phyloP scores from a whole-genome alignment of 2,329 filamentous ascomycete genomes.

The Trichoderma citrinoviride region DNA sequence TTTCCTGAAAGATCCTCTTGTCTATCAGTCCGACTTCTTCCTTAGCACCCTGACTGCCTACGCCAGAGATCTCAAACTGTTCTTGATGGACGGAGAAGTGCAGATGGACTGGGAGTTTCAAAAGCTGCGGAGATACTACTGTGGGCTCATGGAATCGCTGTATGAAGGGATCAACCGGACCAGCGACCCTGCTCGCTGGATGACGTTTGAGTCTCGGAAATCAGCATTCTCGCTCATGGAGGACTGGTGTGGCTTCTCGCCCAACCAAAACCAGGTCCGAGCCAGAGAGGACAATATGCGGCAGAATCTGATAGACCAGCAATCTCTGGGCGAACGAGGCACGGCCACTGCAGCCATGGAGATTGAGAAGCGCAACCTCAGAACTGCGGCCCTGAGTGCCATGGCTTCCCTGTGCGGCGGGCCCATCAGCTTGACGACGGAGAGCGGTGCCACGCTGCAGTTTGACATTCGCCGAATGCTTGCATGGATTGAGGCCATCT shows the following conservation, averaged over 20 bases:
- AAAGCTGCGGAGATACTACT: slow-evolving; percentile 87
- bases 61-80: slow-evolving; percentile 87
- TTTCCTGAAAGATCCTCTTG: slow-evolving; percentile 74
- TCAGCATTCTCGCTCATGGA: slow-evolving; percentile 97
- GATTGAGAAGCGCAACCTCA: slow-evolving; percentile 91
- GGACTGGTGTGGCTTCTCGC: slow-evolving; percentile 97
- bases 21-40: slow-evolving; percentile 87
- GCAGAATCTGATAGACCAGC: slow-evolving; percentile 77
- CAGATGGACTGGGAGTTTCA: slow-evolving; percentile 95
- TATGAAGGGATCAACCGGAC: slow-evolving; percentile 89
- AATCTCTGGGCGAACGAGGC: slow-evolving; percentile 70
- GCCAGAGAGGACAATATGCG: slow-evolving; percentile 84
- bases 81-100: slow-evolving; percentile 90
- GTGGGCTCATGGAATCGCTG: slow-evolving; percentile 85
- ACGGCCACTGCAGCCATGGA: slow-evolving; percentile 88
- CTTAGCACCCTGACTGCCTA: slow-evolving; percentile 85
- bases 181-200: slow-evolving; percentile 84
- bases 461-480: slow-evolving; percentile 94
- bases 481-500: slow-evolving; percentile 92
- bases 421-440: slow-evolving; percentile 82
- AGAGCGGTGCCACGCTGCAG: slow-evolving; percentile 80
- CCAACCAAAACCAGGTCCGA: slow-evolving; percentile 79
- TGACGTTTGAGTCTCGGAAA: slow-evolving; percentile 94
- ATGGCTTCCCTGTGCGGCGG: slow-evolving; percentile 92
- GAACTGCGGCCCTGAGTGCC: slow-evolving; percentile 85